Conservation (phyloP, 768 basidiomycete species). For the Coprinopsis marcescibilis region DNA sequence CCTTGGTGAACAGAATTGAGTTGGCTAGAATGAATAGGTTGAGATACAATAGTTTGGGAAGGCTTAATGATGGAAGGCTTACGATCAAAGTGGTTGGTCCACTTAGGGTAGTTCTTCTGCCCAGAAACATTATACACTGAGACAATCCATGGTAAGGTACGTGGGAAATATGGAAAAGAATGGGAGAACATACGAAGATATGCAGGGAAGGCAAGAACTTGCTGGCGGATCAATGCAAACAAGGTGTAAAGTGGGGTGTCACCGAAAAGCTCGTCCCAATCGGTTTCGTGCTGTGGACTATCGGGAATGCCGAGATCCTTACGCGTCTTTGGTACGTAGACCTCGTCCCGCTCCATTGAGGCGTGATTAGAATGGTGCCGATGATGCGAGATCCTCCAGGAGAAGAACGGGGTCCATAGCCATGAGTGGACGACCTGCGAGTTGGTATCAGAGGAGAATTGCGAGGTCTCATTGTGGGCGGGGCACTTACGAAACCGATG, state of each 20-base stretch:
- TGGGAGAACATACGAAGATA: slow-evolving; percentile 43
- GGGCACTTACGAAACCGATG: slow-evolving; percentile 41
- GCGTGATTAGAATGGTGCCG: slow-evolving; percentile 47
- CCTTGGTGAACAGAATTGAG: slow-evolving; percentile 49
- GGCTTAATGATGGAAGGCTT: slow-evolving; percentile 18
- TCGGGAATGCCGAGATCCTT: slow-evolving; percentile 47
- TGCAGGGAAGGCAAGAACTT: slow-evolving; percentile 54
- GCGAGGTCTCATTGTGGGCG: slow-evolving; percentile 10
- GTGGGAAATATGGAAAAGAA: slow-evolving; percentile 12
- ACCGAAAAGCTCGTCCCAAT: slow-evolving; percentile 51
- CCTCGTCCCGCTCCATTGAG: slow-evolving; percentile 50
- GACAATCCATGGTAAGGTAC: slow-evolving; percentile 10
- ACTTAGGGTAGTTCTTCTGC: slow-evolving; percentile 51
- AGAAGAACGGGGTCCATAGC: slow-evolving; percentile 49
- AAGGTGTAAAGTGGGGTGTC: slow-evolving; percentile 60
- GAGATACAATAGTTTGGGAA: background rate
- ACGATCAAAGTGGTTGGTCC: slow-evolving; percentile 68
- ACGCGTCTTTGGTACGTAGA: slow-evolving; percentile 58
- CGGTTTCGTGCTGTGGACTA: slow-evolving; percentile 27
- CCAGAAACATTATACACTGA: slow-evolving; percentile 61
- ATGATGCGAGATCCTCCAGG: slow-evolving; percentile 51
- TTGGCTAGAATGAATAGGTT: slow-evolving; percentile 41
- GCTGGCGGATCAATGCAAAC: slow-evolving; percentile 49
- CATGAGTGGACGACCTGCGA: slow-evolving; percentile 37
- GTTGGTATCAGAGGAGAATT: slow-evolving; percentile 4